A percentile compares a stretch with the other conserved stretches of the same genome.
Conservation (phyloP, 1,284 basidiomycete genomes). For the Somion occarium region DNA sequence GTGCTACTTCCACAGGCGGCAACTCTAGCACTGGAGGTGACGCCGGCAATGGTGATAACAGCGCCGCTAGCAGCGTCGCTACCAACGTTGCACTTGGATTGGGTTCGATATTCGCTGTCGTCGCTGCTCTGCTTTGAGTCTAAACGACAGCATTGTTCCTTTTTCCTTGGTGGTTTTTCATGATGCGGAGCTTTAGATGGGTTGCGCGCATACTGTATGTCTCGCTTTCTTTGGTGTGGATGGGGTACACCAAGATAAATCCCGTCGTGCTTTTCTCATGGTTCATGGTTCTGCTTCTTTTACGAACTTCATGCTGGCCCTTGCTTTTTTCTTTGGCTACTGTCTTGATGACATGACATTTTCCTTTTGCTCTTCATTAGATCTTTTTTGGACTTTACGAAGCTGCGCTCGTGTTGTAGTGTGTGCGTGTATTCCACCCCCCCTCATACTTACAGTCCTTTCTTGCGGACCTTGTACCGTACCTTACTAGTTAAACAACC, state of each 20-base stretch:
- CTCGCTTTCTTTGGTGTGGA: too few species aligned
- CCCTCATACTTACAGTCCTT: neutral
- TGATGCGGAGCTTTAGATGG: neutral
- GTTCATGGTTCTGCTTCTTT: neutral
- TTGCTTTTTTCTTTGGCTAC: neutral
- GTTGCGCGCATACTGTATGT: too few species aligned
- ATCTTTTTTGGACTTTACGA: neutral
- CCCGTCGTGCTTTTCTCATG: neutral
- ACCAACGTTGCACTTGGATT: constrained; percentile 15
- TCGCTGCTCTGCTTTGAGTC: constrained; percentile 13
- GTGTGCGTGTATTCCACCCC: too few species aligned
- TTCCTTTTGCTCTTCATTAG: neutral
- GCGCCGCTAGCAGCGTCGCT: constrained; percentile 9
- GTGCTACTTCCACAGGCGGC: neutral
- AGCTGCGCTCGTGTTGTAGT: neutral
- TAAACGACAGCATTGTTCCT: neutral
- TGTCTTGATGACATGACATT: constrained; percentile 5
- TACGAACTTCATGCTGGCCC: neutral
- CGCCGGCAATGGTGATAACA: neutral
- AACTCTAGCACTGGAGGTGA: neutral
- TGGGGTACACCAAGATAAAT: too few species aligned
- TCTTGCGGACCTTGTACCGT: neutral
- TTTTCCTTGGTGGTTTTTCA: neutral
- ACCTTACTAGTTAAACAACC: neutral
- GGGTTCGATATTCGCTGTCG: constrained; percentile 14